phyloP scores from a whole-genome alignment of 345 rosid species.

The Cardiospermum halicacabum region DNA sequence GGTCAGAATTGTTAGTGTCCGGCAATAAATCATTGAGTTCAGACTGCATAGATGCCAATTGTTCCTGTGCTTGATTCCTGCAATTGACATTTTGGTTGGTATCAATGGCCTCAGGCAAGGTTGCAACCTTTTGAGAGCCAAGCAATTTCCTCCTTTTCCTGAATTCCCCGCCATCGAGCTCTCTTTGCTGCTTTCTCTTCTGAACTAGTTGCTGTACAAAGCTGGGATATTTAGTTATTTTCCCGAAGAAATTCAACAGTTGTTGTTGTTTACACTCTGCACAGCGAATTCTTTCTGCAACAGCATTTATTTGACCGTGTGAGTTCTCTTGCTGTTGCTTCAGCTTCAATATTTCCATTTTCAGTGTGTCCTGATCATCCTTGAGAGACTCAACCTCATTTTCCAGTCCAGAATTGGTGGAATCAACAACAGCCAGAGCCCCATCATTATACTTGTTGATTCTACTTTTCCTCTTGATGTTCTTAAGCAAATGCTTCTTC shows the following conservation, averaged over 20 bases:
- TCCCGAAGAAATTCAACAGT: slow-evolving; percentile 45
- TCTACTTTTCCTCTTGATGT: slow-evolving; percentile 50
- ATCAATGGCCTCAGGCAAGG: slow-evolving; percentile 11
- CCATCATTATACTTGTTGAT: slow-evolving; percentile 24
- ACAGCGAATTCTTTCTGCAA: slow-evolving; percentile 33
- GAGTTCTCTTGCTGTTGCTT: slow-evolving; percentile 41
- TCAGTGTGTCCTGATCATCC: slow-evolving; percentile 37
- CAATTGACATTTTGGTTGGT: slow-evolving; percentile 7
- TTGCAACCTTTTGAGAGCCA: slow-evolving; percentile 14
- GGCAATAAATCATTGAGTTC: slow-evolving; percentile 24
- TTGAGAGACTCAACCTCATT: slow-evolving; percentile 32
- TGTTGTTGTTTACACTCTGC: slow-evolving; percentile 46
- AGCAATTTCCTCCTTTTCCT: slow-evolving; percentile 38
- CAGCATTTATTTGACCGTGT: slow-evolving; percentile 23
- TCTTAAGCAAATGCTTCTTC: slow-evolving; percentile 55
- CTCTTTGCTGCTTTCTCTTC: slow-evolving; percentile 37
- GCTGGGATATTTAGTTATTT: slow-evolving; percentile 33
- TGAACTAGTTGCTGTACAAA: slow-evolving; percentile 36
- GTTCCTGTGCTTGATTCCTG: slow-evolving; percentile 27
- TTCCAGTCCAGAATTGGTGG: slow-evolving; percentile 17
- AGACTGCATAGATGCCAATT: slow-evolving; percentile 28
- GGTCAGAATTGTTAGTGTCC: slow-evolving; percentile 10
- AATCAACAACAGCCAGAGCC: neutral
- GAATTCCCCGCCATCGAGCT: slow-evolving; percentile 26
- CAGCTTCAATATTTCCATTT: slow-evolving; percentile 38